These are phyloP conservation scores for Silene uniflora DNA, from an alignment of 148 eudicot species.

Conservation along the genomic window DNA sequence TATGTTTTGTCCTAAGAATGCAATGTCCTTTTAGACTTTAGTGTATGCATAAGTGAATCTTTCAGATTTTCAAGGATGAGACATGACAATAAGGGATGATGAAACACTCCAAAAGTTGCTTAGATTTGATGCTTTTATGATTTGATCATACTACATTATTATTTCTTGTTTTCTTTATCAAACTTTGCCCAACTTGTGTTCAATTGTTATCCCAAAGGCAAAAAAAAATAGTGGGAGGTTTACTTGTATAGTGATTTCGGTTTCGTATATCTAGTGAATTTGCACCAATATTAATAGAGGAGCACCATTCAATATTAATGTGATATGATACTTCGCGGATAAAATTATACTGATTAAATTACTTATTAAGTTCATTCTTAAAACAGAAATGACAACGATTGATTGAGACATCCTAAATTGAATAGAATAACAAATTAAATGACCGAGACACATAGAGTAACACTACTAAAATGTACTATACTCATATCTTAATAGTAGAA, in stretches of 20 bases:
- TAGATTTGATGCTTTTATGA: slow-evolving; percentile 15
- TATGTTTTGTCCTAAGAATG: background rate
- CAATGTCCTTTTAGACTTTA: background rate
- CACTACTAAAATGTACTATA: too few relatives aligned
- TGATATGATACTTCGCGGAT: too few relatives aligned
- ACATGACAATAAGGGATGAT: slow-evolving; percentile 27
- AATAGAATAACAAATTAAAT: too few relatives aligned
- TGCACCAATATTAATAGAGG: too few relatives aligned
- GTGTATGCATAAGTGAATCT: slow-evolving; percentile 20
- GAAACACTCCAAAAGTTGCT: slow-evolving; percentile 8
- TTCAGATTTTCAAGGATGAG: slow-evolving; percentile 20
- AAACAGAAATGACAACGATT: too few relatives aligned
- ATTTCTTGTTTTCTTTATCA: background rate
- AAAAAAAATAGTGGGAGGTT: background rate
- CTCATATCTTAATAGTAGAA: too few relatives aligned
- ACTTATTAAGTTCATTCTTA: too few relatives aligned
- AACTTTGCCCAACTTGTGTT: slow-evolving; percentile 1
- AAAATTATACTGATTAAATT: too few relatives aligned
- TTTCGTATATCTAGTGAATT: too few relatives aligned
- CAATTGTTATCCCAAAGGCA: background rate
- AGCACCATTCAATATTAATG: too few relatives aligned
- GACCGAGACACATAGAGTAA: too few relatives aligned
- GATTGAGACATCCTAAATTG: too few relatives aligned
- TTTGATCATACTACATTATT: background rate
- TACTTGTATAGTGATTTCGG: background rate